Evolutionary conservation across 352 stramenopile genomes (phyloP), one percentile per base, ranked within the genome.

Genomic region (Phytophthora aleatoria): DNA sequence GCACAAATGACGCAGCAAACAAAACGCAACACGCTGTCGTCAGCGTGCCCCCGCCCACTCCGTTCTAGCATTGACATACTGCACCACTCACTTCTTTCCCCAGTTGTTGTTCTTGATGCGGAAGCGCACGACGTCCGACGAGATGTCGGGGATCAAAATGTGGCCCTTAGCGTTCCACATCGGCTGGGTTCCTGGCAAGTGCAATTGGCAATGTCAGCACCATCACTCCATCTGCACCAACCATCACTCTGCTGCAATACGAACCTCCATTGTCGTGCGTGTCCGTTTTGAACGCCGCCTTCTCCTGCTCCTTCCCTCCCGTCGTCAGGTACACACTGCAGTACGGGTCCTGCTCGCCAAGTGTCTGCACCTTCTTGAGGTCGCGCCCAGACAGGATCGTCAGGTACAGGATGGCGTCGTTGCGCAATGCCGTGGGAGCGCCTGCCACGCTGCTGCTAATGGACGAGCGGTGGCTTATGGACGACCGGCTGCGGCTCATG

Each of bases 91-190:
- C 81, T 84, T 92, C 54, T 86, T 86, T 16, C 88, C 79, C 79
- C 81, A 90, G 69, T 92, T 92, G 50, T 92, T 83, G 62, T 92
- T 92, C 52, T 87, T 73, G 24, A 92, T 61, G 42, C 81, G 81
- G 65, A 92, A 78, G 44, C 83, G 83, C 58, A 92, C 69, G 51
- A 91, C 67, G 50, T 90, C 81, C 31, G 79, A 77, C 31, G 76
- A 74, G 10, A 92, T 83, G 48, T 92, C 80, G 36, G 81, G 63
- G 57, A 92, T 81, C 31, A 92, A 54, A 44, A 92, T 77, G 39
- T 81, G 89, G 54, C 72, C 76, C 61, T 92, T 92, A 33, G 86
- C 80, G 48, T 92, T 92, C 84, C 84, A 92, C 50, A 85, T 71
- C 13, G 84, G 84, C 20, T 87, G 54, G 15, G 63, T 79, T 16